Percentiles rank a stretch among this genome's conserved stretches.
Evolutionary conservation across 805 yeast species (phyloP).

Genomic region (Nakazawaea peltata): DNA sequence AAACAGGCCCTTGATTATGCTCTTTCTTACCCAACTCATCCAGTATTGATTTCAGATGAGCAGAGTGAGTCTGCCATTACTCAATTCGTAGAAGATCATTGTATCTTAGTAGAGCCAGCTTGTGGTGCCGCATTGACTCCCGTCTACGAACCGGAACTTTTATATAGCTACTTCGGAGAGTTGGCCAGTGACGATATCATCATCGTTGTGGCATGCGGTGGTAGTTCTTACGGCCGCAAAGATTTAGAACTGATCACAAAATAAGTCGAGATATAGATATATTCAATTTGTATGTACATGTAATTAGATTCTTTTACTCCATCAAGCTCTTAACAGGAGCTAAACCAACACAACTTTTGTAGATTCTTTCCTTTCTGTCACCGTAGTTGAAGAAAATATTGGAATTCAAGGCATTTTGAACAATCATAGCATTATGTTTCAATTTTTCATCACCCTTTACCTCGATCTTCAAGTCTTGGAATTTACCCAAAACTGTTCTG

Average conservation of each 20-base stretch:
- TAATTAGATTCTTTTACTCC: neutral
- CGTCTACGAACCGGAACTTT: slow-evolving; percentile 29
- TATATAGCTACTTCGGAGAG: slow-evolving; percentile 19
- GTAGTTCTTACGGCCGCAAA: slow-evolving; percentile 13
- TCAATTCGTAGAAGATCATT: slow-evolving; percentile 40
- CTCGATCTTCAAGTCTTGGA: slow-evolving; percentile 7
- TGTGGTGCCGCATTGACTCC: slow-evolving; percentile 64
- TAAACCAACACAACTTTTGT: slow-evolving; percentile 9
- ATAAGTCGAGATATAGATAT: neutral
- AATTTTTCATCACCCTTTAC: slow-evolving; percentile 7
- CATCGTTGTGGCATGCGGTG: slow-evolving; percentile 55
- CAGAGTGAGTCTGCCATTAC: slow-evolving; percentile 50
- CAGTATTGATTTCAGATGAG: slow-evolving; percentile 40
- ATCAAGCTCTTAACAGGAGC: slow-evolving; percentile 6
- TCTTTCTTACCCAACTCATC: slow-evolving; percentile 27
- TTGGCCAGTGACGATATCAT: slow-evolving; percentile 32
- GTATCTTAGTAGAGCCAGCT: slow-evolving; percentile 57
- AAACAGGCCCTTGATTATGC: slow-evolving; percentile 38
- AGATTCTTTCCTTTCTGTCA: slow-evolving; percentile 9
- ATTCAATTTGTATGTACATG: neutral
- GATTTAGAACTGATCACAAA: too few species aligned
- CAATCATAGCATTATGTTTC: slow-evolving; percentile 12
- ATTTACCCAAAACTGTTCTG: slow-evolving; percentile 10
- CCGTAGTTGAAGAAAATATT: slow-evolving; percentile 8
- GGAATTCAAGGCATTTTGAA: slow-evolving; percentile 10